A percentile compares a stretch with the other conserved stretches of the same genome.
Conservation (phyloP, 345 rosid species). For the Euphorbia lathyris region DNA sequence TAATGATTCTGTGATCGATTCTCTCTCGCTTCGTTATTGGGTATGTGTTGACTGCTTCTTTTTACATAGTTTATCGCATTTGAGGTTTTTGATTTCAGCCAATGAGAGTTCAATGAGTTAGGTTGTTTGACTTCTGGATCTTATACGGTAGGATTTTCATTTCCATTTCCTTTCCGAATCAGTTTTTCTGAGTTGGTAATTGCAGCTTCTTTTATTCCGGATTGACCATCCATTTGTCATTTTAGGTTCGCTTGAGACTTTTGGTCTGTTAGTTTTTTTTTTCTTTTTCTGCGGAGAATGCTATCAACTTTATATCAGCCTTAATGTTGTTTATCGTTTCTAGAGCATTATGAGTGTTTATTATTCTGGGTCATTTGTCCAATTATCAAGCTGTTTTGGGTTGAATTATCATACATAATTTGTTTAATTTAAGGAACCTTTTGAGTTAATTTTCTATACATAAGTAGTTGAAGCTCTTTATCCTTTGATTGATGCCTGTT, state of each 20-base stretch:
- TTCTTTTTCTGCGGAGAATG: no score
- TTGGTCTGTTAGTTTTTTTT: no score
- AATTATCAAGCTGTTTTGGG: neutral
- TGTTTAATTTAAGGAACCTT: no score
- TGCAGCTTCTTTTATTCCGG: neutral
- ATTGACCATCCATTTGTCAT: neutral
- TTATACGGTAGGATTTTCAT: neutral
- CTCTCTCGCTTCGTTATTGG: conserved; percentile 85
- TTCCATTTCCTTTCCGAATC: neutral
- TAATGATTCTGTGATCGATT: conserved; percentile 51
- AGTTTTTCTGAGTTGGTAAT: neutral
- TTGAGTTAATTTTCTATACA: no score
- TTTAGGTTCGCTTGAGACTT: no score
- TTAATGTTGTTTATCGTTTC: neutral
- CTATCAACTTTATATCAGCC: no score
- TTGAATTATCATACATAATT: neutral
- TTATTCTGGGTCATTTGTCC: neutral
- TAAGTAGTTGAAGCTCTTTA: no score
- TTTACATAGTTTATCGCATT: neutral
- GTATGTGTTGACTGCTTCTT: conserved; percentile 30
- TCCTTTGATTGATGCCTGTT: no score
- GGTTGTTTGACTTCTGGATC: conserved; percentile 22
- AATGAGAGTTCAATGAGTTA: conserved; percentile 5
- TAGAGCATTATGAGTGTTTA: neutral
- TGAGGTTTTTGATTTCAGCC: conserved; percentile 14